Evolutionary conservation across 495 filamentous ascomycete genomes (phyloP), one percentile per base, ranked within the genome.

Genomic region (Penicillium chermesinum): DNA sequence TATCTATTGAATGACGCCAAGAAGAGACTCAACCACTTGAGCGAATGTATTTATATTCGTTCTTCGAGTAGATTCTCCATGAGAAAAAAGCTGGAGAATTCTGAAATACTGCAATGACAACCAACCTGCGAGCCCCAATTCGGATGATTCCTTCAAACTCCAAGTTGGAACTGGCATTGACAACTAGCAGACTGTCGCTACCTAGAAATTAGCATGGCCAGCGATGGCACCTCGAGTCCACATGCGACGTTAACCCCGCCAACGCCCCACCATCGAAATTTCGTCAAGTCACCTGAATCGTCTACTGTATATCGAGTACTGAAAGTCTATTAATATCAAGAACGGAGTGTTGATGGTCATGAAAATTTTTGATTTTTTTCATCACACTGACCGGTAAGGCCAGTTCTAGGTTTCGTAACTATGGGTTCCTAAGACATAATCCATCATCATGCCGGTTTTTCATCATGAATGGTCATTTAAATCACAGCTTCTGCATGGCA

Each of bases 401-500:
- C 50, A 48, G 44, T 58, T 60, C 54, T 61, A 58, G 50, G 22
- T 53, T 55, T 54, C 57, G 52, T 63, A 53, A 60, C 52, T 58
- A 56, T 48, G 50, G 58, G 50, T 54, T 58, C 58, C 57, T 61
- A 54, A 58, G 46, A 66, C 65, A 65, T 67, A 53, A 53, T 65
- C 63, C 67, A 50, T 69, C 68, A 62, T 70, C 67, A 70, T 56
- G 49, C 62, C 64, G 64, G 67, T 44, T 48, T 50, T 57, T 45
- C 58, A 63, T 71, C 65, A 56, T 70, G 55, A 64, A 63, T 55
- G 46, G 57, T 48, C 59, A 60, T 65, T 55, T 56, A 54, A 27
- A 74, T 80, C 87, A 95, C 72, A 95, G 74, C 79, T 95, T 95
- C 73, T 89, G 84, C 89, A 95, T 95, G 64, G 89, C 87, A 70